Percentiles rank a stretch among this genome's conserved stretches.
phyloP scores from a whole-genome alignment of 148 eudicot genomes.

The Agrostemma githago region DNA sequence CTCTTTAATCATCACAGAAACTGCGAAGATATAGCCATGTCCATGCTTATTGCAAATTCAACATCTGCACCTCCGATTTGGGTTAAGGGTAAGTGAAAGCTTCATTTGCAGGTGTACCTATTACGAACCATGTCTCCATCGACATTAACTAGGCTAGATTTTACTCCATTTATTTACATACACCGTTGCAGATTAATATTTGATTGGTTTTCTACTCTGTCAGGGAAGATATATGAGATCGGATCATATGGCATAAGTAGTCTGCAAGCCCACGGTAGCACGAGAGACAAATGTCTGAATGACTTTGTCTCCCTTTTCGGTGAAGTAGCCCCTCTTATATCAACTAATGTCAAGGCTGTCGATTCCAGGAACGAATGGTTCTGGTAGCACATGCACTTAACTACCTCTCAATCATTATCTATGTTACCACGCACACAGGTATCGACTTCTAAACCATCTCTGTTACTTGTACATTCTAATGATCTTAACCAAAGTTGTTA shows the following conservation, averaged over 20 bases:
- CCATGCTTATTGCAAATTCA: slow-evolving; percentile 66
- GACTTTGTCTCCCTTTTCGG: slow-evolving; percentile 58
- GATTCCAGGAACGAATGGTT: slow-evolving; percentile 55
- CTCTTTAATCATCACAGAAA: slow-evolving; percentile 35
- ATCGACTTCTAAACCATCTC: slow-evolving; percentile 4
- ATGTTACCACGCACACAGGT: background rate
- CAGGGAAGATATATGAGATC: slow-evolving; percentile 66
- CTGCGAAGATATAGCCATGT: slow-evolving; percentile 84
- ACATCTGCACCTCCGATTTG: slow-evolving; percentile 66
- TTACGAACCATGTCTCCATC: background rate
- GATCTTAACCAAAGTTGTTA: background rate
- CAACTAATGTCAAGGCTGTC: slow-evolving; percentile 53
- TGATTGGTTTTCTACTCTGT: slow-evolving; percentile 5
- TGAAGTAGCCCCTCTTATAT: slow-evolving; percentile 45
- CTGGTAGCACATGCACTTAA: slow-evolving; percentile 37
- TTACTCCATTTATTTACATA: background rate
- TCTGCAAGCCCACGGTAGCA: slow-evolving; percentile 41
- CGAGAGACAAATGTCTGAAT: slow-evolving; percentile 55
- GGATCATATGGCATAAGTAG: slow-evolving; percentile 61
- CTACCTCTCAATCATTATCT: background rate
- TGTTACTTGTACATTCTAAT: background rate
- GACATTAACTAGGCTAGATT: background rate
- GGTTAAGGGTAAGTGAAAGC: slow-evolving; percentile 57
- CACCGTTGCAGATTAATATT: background rate
- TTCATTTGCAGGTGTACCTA: background rate